phyloP scores from a whole-genome alignment of 1,284 basidiomycete species.

The Leccinum griseonigrum region DNA sequence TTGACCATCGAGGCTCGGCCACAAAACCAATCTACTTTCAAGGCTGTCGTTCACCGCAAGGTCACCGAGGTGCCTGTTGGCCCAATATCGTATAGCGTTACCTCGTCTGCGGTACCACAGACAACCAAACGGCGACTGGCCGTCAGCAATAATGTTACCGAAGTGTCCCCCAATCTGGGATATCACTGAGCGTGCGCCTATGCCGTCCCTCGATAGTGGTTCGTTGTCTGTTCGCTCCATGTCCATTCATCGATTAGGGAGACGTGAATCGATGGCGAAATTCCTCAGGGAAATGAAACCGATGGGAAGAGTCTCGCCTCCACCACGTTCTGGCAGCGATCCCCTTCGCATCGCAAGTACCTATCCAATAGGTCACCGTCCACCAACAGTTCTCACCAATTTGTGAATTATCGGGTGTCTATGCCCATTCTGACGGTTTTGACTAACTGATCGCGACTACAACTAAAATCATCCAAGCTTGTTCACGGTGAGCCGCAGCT shows the following conservation, averaged over 20 bases:
- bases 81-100: conserved; percentile 14
- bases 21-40: conserved; percentile 37
- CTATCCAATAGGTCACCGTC: conserved; percentile 33
- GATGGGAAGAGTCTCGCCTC: conserved; percentile 33
- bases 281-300: conserved; percentile 30
- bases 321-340: conserved; percentile 32
- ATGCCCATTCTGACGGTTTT: neutral
- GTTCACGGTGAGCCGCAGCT: conserved; percentile 8
- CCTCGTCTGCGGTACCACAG: conserved; percentile 13
- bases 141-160: conserved; percentile 22
- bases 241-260: conserved; percentile 35
- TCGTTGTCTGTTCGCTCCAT: conserved; percentile 25
- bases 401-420: neutral
- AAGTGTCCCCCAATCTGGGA: conserved; percentile 41
- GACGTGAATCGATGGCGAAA: conserved; percentile 25
- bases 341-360: conserved; percentile 40
- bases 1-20: neutral
- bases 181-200: conserved; percentile 18
- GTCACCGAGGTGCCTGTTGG: conserved; percentile 35
- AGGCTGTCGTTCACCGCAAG: conserved; percentile 53
- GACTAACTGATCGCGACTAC: conserved; percentile 6
- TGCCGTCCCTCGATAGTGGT: conserved; percentile 20
- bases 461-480: neutral
- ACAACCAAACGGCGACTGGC: conserved; percentile 26
- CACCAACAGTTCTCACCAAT: neutral